phyloP scores from a whole-genome alignment of 1,284 basidiomycete species.

The Cutaneotrichosporon mucoides region DNA sequence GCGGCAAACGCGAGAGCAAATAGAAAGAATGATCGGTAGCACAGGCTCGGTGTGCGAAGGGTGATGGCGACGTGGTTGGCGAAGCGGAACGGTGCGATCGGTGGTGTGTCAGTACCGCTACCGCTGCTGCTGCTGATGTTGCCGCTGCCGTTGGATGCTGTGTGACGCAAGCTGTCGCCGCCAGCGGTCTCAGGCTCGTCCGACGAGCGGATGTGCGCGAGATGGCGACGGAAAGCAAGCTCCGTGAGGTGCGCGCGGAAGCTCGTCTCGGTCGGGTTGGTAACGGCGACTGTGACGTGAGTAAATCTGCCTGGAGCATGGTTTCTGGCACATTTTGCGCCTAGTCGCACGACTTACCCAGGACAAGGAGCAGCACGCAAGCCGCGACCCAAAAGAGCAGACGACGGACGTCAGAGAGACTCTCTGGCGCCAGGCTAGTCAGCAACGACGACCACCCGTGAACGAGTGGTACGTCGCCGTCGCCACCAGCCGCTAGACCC shows the following conservation, averaged over 20 bases:
- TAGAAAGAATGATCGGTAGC: conserved; percentile 50
- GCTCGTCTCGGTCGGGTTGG: conserved; percentile 85
- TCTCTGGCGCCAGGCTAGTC: conserved; percentile 1
- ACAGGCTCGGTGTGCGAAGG: conserved; percentile 74
- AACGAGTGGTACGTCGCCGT: conserved; percentile 4
- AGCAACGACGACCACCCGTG: conserved; percentile 3
- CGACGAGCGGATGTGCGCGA: conserved; percentile 69
- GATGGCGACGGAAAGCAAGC: conserved; percentile 87
- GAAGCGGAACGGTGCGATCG: conserved; percentile 66
- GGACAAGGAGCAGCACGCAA: conserved; percentile 28
- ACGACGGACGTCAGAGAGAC: conserved; percentile 26
- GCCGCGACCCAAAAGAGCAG: conserved; percentile 37
- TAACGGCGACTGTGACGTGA: conserved; percentile 69
- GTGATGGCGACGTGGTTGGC: conserved; percentile 86
- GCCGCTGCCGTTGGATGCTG: conserved; percentile 37
- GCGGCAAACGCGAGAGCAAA: conserved; percentile 70
- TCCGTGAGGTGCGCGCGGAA: conserved; percentile 93
- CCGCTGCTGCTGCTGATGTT: conserved; percentile 13
- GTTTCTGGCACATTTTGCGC: too few species aligned
- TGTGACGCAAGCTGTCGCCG: conserved; percentile 26
- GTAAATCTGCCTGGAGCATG: background rate
- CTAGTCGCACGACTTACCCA: conserved; percentile 25
- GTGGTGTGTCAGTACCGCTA: conserved; percentile 35
- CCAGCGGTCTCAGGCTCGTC: conserved; percentile 53
- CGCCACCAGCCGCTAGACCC: conserved; percentile 2